phyloP scores from a whole-genome alignment of 129 eudicot genomes.

The sunflower (Helianthus annuus) region DNA sequence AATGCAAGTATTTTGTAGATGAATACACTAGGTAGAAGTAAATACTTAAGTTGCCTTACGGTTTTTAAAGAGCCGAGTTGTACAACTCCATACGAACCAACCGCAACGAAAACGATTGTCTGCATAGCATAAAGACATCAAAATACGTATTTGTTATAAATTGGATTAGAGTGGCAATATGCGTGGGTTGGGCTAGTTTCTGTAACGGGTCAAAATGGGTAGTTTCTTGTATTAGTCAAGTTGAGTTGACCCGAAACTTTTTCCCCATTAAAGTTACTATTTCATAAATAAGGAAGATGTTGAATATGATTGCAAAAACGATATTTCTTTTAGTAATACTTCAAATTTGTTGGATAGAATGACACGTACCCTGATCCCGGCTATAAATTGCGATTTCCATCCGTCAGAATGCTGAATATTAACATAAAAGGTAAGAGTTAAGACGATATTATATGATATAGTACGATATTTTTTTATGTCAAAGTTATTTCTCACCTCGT shows the following conservation, averaged over 20 bases:
- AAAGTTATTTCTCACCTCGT: conserved; percentile 53
- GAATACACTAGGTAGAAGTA: background rate
- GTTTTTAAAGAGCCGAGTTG: conserved; percentile 80
- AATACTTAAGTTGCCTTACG: conserved; percentile 42
- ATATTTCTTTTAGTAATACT: background rate
- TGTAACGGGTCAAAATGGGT: conserved; percentile 1
- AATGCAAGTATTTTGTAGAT: background rate
- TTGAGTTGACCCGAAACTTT: no score
- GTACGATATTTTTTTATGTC: background rate
- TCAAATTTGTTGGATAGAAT: background rate
- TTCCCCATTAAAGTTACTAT: background rate
- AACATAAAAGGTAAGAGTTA: conserved; percentile 9
- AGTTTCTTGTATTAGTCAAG: background rate
- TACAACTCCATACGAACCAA: conserved; percentile 77
- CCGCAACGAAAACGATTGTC: conserved; percentile 74
- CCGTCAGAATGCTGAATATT: conserved; percentile 60
- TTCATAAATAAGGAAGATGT: background rate
- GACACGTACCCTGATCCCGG: conserved; percentile 74
- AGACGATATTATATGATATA: no score
- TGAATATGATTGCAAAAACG: background rate
- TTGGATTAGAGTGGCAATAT: background rate
- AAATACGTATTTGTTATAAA: conserved; percentile 7
- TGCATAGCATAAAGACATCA: conserved; percentile 39
- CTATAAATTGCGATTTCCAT: conserved; percentile 66
- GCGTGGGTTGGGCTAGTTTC: background rate